phyloP scores from a whole-genome alignment of 306 rosid genomes.

The Cicer pinnatifidum region DNA sequence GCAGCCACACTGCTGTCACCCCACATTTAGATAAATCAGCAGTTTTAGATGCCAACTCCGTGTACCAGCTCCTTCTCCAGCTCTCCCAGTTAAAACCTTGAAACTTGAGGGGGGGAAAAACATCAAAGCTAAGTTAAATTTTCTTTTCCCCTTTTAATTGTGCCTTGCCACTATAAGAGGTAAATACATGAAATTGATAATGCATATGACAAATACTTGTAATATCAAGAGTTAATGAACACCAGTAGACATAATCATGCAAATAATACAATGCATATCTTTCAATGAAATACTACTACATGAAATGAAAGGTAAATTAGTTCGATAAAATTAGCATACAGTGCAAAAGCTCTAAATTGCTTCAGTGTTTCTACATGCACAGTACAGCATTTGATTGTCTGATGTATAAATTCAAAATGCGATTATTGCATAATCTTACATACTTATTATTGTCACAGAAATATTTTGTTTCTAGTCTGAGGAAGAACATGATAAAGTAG shows the following conservation, averaged over 20 bases:
- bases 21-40: slow-evolving; percentile 73
- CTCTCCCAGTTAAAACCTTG: slow-evolving; percentile 91
- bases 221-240: slow-evolving; percentile 37
- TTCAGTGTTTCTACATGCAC: slow-evolving; percentile 12
- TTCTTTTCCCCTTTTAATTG: slow-evolving; percentile 10
- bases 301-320: slow-evolving; percentile 15
- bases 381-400: not conserved
- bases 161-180: not conserved
- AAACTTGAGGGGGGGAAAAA: slow-evolving; percentile 55
- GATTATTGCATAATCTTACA: slow-evolving; percentile 1
- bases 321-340: not conserved
- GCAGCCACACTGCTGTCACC: slow-evolving; percentile 76
- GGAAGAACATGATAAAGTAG: not conserved
- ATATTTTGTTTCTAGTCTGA: not conserved
- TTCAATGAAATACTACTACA: slow-evolving; percentile 18
- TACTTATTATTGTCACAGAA: slow-evolving; percentile 1
- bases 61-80: slow-evolving; percentile 84
- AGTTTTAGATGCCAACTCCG: slow-evolving; percentile 65
- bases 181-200: slow-evolving; percentile 33
- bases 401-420: slow-evolving; percentile 2
- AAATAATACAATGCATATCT: slow-evolving; percentile 10
- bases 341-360: slow-evolving; percentile 7
- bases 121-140: slow-evolving; percentile 36
- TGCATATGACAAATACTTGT: slow-evolving; percentile 31
- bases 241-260: slow-evolving; percentile 25